A percentile compares a stretch with the other conserved stretches of the same genome.
Evolutionary conservation across 345 rosid genomes (phyloP).

Genomic region (Gossypioides kirkii): DNA sequence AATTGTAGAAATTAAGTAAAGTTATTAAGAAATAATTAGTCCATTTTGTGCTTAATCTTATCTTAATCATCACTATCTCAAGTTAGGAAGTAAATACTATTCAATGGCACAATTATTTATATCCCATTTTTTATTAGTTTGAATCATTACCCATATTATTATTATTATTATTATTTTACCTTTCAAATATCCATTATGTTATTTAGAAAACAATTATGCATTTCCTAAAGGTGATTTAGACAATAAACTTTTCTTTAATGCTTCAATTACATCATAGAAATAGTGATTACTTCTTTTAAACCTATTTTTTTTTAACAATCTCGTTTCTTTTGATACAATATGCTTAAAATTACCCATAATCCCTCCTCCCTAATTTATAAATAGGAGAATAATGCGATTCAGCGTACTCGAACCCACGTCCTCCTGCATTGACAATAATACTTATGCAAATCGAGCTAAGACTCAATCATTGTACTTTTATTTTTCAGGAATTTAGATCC

Average conservation of each 20-base stretch:
- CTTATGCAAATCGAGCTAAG: too few relatives aligned
- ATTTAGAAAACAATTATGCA: neutral
- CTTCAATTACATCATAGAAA: neutral
- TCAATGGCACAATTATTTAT: slow-evolving; percentile 1
- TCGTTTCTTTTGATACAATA: too few relatives aligned
- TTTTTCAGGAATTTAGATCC: too few relatives aligned
- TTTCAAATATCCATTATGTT: neutral
- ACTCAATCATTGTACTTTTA: too few relatives aligned
- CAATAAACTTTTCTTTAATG: neutral
- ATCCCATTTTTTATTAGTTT: neutral
- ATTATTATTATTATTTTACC: neutral
- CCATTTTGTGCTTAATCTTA: neutral
- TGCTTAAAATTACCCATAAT: too few relatives aligned
- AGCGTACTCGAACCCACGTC: too few relatives aligned
- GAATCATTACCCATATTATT: neutral
- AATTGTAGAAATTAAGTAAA: neutral
- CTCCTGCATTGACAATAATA: too few relatives aligned
- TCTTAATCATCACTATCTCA: neutral
- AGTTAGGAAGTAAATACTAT: neutral
- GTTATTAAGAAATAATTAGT: neutral
- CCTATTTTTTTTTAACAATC: too few relatives aligned
- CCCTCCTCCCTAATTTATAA: too few relatives aligned
- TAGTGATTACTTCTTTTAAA: neutral
- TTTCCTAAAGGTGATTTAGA: neutral
- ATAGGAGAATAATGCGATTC: too few relatives aligned